phyloP scores from a whole-genome alignment of 1,284 basidiomycete species.

The Kalmanozyma brasiliensis region DNA sequence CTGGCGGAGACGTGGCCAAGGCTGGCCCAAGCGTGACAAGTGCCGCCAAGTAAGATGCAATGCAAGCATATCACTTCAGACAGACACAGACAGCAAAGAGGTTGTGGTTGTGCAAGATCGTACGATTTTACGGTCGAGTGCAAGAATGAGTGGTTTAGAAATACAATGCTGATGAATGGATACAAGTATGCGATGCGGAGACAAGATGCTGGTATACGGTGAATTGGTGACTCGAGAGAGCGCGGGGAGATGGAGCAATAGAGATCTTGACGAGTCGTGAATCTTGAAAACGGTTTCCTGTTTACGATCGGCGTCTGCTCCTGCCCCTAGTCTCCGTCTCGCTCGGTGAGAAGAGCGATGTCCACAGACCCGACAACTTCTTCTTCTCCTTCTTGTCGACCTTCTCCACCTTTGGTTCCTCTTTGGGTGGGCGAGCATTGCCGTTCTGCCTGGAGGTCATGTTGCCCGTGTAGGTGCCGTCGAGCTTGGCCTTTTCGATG shows the following conservation, averaged over 20 bases:
- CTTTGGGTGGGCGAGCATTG: slow-evolving; percentile 22
- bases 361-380: no score
- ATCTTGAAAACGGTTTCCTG: neutral
- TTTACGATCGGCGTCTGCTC: no score
- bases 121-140: no score
- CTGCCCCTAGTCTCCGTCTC: neutral
- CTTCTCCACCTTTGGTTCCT: neutral
- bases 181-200: neutral
- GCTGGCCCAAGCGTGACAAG: slow-evolving; percentile 1
- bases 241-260: no score
- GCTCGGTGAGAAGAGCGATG: no score
- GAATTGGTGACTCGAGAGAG: no score
- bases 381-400: slow-evolving; percentile 7
- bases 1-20: slow-evolving; percentile 29
- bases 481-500: slow-evolving; percentile 46
- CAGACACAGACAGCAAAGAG: no score
- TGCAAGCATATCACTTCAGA: no score
- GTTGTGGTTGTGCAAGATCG: no score
- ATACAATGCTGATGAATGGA: slow-evolving; percentile 23
- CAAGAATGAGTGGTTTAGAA: slow-evolving; percentile 7
- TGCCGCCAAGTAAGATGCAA: no score
- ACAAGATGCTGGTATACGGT: no score
- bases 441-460: slow-evolving; percentile 34
- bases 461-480: slow-evolving; percentile 43
- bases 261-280: slow-evolving; percentile 5